Evolutionary conservation across 306 rosid species (phyloP).

Genomic region (Inga oerstediana): DNA sequence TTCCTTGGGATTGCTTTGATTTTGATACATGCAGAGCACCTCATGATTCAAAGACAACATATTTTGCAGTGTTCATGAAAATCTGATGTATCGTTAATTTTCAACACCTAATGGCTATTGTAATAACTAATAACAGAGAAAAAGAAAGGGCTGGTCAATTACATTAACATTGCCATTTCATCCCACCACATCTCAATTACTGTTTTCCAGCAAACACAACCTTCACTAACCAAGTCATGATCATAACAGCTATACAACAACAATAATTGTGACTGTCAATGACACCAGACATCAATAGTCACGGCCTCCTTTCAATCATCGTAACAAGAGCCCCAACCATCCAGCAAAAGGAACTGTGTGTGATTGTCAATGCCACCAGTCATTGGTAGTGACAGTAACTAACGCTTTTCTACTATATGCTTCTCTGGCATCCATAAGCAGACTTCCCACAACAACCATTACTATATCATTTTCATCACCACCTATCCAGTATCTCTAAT

Average conservation of each 20-base stretch:
- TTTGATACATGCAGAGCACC: neutral
- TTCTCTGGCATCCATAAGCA: slow-evolving; percentile 17
- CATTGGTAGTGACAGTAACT: neutral
- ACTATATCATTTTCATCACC: slow-evolving; percentile 11
- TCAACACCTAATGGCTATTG: neutral
- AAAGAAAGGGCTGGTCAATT: neutral
- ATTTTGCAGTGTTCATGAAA: slow-evolving; percentile 12
- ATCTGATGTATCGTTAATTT: slow-evolving; percentile 7
- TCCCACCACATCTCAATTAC: slow-evolving; percentile 8
- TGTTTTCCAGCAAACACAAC: slow-evolving; percentile 26
- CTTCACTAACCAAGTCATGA: neutral
- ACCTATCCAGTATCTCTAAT: slow-evolving; percentile 7
- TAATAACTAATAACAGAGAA: neutral
- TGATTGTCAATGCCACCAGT: slow-evolving; percentile 18
- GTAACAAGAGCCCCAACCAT: neutral
- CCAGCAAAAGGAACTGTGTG: neutral
- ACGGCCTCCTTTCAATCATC: neutral
- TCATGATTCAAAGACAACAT: slow-evolving; percentile 11
- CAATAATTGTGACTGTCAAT: slow-evolving; percentile 16
- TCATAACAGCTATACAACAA: slow-evolving; percentile 4
- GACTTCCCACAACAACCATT: slow-evolving; percentile 22
- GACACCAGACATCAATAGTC: slow-evolving; percentile 6
- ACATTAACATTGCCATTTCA: slow-evolving; percentile 18
- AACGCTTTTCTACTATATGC: neutral
- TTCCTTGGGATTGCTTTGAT: slow-evolving; percentile 19